Percentiles rank a stretch among this genome's conserved stretches.
phyloP scores from a whole-genome alignment of 441 rosid genomes.

The Croton setiger region DNA sequence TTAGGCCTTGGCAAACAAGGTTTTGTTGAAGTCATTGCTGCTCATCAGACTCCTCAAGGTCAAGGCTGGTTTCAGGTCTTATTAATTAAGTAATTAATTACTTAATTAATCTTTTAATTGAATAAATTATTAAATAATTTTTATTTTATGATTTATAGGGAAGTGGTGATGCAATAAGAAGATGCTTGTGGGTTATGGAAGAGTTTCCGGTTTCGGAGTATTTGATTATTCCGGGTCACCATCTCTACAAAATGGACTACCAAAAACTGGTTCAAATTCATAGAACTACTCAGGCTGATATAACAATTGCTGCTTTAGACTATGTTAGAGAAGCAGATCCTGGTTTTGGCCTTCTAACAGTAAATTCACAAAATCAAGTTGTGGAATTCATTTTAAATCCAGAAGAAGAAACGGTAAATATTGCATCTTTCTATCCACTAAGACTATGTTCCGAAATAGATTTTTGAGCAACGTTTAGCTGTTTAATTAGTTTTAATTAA shows the following conservation, averaged over 20 bases:
- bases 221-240: slow-evolving; percentile 79
- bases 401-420: slow-evolving; percentile 32
- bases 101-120: too few relatives aligned
- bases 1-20: slow-evolving; percentile 55
- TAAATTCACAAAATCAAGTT: slow-evolving; percentile 47
- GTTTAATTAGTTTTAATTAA: too few relatives aligned
- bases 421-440: background rate
- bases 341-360: slow-evolving; percentile 49
- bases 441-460: background rate
- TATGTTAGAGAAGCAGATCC: slow-evolving; percentile 36
- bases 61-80: slow-evolving; percentile 80
- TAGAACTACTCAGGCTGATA: slow-evolving; percentile 47
- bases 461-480: too few relatives aligned
- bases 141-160: slow-evolving; percentile 46
- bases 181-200: slow-evolving; percentile 78
- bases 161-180: slow-evolving; percentile 83
- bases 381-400: slow-evolving; percentile 33
- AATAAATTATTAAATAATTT: too few relatives aligned
- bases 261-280: slow-evolving; percentile 54
- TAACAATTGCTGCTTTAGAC: slow-evolving; percentile 55
- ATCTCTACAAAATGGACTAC: slow-evolving; percentile 86
- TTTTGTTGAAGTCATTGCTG: slow-evolving; percentile 75
- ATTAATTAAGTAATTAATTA: too few relatives aligned
- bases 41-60: slow-evolving; percentile 73
- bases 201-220: slow-evolving; percentile 67